Conservation (phyloP, 768 basidiomycete species). For the Mycena rosella region DNA sequence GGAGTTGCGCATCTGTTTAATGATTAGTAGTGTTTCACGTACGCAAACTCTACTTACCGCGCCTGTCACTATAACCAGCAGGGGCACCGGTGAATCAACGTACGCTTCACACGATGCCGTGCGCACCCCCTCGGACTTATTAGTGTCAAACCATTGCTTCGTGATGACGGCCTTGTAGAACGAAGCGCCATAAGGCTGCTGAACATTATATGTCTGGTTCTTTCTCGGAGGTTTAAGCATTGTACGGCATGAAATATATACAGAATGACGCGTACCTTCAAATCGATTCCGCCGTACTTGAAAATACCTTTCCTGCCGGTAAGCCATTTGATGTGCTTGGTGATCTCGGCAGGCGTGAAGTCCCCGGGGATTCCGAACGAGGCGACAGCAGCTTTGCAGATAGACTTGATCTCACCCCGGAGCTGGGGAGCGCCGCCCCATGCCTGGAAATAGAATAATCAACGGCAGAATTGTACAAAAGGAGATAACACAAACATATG, state of each 20-base stretch:
- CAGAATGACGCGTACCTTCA: background rate
- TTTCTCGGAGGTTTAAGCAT: background rate
- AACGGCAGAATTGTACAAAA: too few relatives aligned
- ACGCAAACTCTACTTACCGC: background rate
- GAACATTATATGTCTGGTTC: background rate
- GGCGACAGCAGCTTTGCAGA: background rate
- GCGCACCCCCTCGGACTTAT: conserved; percentile 6
- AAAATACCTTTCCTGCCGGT: background rate
- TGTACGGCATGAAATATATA: too few relatives aligned
- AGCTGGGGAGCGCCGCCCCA: conserved; percentile 1
- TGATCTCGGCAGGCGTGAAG: background rate
- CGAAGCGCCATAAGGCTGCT: conserved; percentile 2
- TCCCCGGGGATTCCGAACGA: conserved; percentile 1
- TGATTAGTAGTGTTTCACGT: background rate
- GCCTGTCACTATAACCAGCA: background rate
- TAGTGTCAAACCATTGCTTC: conserved; percentile 10
- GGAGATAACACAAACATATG: conserved; percentile 1
- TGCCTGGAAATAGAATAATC: background rate
- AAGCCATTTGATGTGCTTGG: background rate
- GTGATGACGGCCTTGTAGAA: conserved; percentile 3
- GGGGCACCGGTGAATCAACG: background rate
- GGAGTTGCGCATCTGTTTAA: background rate
- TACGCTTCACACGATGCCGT: background rate
- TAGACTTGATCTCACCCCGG: background rate
- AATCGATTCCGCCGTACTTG: conserved; percentile 12